Conservation (phyloP, 345 rosid species). For the Hibiscus mutabilis region DNA sequence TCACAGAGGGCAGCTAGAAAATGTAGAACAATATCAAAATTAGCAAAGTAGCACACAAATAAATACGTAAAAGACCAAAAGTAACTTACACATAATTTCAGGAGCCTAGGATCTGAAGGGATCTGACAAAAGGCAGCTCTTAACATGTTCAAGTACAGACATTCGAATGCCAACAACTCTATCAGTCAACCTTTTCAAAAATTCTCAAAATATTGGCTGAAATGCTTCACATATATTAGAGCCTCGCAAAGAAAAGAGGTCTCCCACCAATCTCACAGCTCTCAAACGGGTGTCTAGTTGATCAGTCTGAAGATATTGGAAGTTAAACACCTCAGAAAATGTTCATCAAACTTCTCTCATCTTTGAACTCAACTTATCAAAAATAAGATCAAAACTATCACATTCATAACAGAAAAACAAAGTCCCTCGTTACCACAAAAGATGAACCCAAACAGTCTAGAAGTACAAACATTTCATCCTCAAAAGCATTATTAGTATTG, state of each 20-base stretch:
- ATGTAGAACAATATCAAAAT: slow-evolving; percentile 15
- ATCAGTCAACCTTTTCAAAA: slow-evolving; percentile 88
- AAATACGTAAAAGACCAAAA: slow-evolving; percentile 13
- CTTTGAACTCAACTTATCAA: neutral
- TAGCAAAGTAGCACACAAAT: slow-evolving; percentile 13
- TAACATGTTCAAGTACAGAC: slow-evolving; percentile 85
- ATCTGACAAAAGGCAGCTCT: slow-evolving; percentile 65
- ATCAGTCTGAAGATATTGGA: slow-evolving; percentile 61
- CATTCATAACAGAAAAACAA: neutral
- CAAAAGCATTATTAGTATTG: neutral
- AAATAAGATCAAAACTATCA: neutral
- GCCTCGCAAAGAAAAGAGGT: slow-evolving; percentile 73
- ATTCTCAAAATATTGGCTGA: slow-evolving; percentile 79
- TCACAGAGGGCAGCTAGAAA: slow-evolving; percentile 89
- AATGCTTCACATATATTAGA: slow-evolving; percentile 56
- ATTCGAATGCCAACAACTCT: slow-evolving; percentile 79
- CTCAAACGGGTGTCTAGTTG: slow-evolving; percentile 76
- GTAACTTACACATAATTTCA: slow-evolving; percentile 62
- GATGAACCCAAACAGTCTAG: neutral
- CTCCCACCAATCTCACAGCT: slow-evolving; percentile 85
- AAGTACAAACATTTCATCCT: neutral
- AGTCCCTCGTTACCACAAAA: neutral
- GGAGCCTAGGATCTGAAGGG: slow-evolving; percentile 72
- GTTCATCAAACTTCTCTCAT: neutral
- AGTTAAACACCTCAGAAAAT: slow-evolving; percentile 21